Conservation (phyloP, 805 yeast species). For the Candida nonsorbophila region DNA sequence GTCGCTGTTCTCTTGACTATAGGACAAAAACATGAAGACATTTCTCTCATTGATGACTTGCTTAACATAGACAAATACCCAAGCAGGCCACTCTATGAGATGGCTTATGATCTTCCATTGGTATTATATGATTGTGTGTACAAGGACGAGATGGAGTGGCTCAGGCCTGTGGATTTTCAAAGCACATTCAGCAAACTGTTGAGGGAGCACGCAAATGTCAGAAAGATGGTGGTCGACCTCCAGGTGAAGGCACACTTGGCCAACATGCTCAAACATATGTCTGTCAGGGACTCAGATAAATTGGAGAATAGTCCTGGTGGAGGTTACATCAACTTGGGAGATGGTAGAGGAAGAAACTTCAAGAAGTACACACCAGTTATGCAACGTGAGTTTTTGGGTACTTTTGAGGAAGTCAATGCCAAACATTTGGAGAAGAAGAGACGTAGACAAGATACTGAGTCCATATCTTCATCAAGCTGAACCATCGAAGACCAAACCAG, state of each 20-base stretch:
- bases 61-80: constrained; percentile 55
- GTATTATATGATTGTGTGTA: constrained; percentile 82
- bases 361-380: constrained; percentile 52
- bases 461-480: not conserved
- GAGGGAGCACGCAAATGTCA: constrained; percentile 38
- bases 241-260: constrained; percentile 53
- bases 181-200: constrained; percentile 25
- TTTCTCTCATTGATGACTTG: constrained; percentile 51
- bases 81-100: constrained; percentile 71
- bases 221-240: constrained; percentile 51
- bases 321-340: constrained; percentile 59
- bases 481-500: too few relatives aligned
- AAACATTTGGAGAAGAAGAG: constrained; percentile 46
- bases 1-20: constrained; percentile 74
- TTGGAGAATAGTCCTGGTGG: constrained; percentile 6
- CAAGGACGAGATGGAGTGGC: constrained; percentile 63
- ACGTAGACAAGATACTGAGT: not conserved
- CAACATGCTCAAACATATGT: constrained; percentile 39
- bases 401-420: constrained; percentile 66
- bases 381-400: constrained; percentile 53
- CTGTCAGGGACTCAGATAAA: constrained; percentile 14
- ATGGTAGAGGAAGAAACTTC: constrained; percentile 65
- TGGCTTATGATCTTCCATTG: constrained; percentile 88
- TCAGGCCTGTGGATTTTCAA: constrained; percentile 22
- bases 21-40: constrained; percentile 71